Percentiles rank a stretch among this genome's conserved stretches.
Evolutionary conservation across 192 early-diverging fungal species (phyloP).

Genomic region (Spizellomyces punctatus): DNA sequence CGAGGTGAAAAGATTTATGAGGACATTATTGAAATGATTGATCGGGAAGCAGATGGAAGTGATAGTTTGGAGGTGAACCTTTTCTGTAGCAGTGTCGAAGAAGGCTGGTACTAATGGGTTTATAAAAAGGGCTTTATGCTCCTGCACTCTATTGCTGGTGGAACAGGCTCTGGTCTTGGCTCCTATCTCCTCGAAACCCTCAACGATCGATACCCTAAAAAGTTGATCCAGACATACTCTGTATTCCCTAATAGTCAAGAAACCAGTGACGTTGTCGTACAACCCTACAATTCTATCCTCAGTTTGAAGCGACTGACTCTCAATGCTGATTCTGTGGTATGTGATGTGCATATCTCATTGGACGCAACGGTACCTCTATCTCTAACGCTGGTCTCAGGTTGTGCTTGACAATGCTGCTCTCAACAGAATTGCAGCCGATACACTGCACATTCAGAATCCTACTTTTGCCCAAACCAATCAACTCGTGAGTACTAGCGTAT

Average conservation of each 20-base stretch:
- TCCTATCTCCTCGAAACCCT: slow-evolving; percentile 90
- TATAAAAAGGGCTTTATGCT: slow-evolving; percentile 83
- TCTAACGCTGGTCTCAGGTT: slow-evolving; percentile 46
- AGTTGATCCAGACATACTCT: slow-evolving; percentile 95
- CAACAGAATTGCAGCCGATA: slow-evolving; percentile 87
- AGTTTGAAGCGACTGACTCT: slow-evolving; percentile 86
- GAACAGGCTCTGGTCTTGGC: slow-evolving; percentile 96
- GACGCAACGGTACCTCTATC: not conserved
- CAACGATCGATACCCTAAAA: slow-evolving; percentile 95
- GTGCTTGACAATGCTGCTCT: slow-evolving; percentile 96
- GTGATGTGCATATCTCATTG: not conserved
- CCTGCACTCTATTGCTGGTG: slow-evolving; percentile 96
- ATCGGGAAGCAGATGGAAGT: slow-evolving; percentile 92
- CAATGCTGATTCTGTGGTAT: slow-evolving; percentile 92
- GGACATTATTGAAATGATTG: slow-evolving; percentile 95
- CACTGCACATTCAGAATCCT: slow-evolving; percentile 90
- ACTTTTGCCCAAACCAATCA: slow-evolving; percentile 96
- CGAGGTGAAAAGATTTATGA: slow-evolving; percentile 87
- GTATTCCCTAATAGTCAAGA: slow-evolving; percentile 97
- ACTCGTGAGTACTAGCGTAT: slow-evolving; percentile 57
- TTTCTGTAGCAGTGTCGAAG: not conserved
- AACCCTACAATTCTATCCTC: slow-evolving; percentile 96
- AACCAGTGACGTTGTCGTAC: slow-evolving; percentile 91
- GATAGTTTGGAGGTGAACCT: slow-evolving; percentile 81
- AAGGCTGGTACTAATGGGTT: not conserved